Base-by-base conservation (phyloP, 441 rosid genomes). In the Eruca vesicaria region DNA sequence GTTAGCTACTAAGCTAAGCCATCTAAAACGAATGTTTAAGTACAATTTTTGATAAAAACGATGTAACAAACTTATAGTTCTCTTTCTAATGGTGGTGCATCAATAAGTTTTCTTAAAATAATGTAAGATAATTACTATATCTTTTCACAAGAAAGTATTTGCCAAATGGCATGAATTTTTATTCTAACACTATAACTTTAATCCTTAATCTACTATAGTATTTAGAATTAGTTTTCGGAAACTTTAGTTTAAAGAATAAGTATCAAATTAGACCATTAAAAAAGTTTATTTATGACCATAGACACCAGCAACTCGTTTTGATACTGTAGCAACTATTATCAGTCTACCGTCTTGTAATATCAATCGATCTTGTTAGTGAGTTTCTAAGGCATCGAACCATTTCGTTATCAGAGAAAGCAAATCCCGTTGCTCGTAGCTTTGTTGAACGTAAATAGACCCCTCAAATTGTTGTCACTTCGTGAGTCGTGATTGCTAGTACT, bases 171-270 rank as follows among this genome's bases (percentile, higher is more conserved):
- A 12, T 53, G 58, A 20, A 23, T 23, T 5, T 19, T 53, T 53
- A 9, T 53, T 20, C 28, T 53, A 53, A 5, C 28, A 20, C n/a
- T 78, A 75, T 69, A 43, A 82, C 78, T 68, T 74, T 83, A 50
- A 8, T 50, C 21, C 12, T 72, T 79, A 76, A 78, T 63, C 26
- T 72, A 55, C 38, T 38, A 82, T 14, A 71, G 78, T 78, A 6
- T 2, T 56, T 23, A 8, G 2, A 6, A 11, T 12, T 75, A 57
- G 55, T 75, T 70, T 50, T 74, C 10, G 12, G 58, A 45, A 15
- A 48, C 15, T 48, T 15, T 19, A 48, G 2, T 45, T 45, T 15
- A 45, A 45, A 45, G 9, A 45, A 45, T 45, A 48, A 15, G 20
- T 15, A 48, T 15, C 15, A 48, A 48, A 7, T 15, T 8, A 5